These are phyloP conservation scores for Cystobasidium sp. DNA, from an alignment of 1,284 basidiomycete species.

Conservation along the genomic window DNA sequence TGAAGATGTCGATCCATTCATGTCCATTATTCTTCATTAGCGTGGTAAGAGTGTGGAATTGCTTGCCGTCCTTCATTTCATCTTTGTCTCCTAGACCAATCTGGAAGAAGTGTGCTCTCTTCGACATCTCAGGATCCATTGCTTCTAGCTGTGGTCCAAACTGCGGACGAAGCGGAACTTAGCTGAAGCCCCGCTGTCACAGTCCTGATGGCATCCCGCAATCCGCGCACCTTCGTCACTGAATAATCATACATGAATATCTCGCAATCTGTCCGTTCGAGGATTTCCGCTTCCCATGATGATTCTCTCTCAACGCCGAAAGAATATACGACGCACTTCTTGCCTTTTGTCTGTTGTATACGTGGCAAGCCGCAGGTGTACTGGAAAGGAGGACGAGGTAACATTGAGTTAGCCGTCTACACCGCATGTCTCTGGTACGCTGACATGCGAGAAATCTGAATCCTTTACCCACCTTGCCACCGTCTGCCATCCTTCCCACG, in stretches of 20 bases:
- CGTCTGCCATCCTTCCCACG: conserved; percentile 30
- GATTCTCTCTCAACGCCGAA: conserved; percentile 44
- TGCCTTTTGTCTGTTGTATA: conserved; percentile 34
- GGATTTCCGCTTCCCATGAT: conserved; percentile 41
- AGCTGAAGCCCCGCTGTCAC: no score
- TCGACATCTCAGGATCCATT: conserved; percentile 25
- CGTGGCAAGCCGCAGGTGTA: conserved; percentile 37
- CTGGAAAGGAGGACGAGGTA: background rate
- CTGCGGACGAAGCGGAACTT: no score
- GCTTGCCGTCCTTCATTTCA: conserved; percentile 24
- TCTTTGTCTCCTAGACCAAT: conserved; percentile 29
- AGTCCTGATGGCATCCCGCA: no score
- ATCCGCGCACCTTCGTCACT: conserved; percentile 24
- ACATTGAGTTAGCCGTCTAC: background rate
- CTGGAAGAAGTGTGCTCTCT: conserved; percentile 35
- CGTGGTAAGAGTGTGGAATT: conserved; percentile 34
- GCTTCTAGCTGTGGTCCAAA: conserved; percentile 36
- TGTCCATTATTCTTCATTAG: conserved; percentile 44
- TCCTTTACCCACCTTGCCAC: conserved; percentile 31
- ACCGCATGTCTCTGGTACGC: background rate
- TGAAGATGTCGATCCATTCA: conserved; percentile 42
- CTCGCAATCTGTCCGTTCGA: conserved; percentile 37
- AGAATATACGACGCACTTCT: conserved; percentile 38
- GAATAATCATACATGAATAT: conserved; percentile 44
- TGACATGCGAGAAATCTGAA: background rate